A percentile compares a stretch with the other conserved stretches of the same genome.
Evolutionary conservation across 495 filamentous ascomycete genomes (phyloP).

Genomic region (Monascus purpureus): DNA sequence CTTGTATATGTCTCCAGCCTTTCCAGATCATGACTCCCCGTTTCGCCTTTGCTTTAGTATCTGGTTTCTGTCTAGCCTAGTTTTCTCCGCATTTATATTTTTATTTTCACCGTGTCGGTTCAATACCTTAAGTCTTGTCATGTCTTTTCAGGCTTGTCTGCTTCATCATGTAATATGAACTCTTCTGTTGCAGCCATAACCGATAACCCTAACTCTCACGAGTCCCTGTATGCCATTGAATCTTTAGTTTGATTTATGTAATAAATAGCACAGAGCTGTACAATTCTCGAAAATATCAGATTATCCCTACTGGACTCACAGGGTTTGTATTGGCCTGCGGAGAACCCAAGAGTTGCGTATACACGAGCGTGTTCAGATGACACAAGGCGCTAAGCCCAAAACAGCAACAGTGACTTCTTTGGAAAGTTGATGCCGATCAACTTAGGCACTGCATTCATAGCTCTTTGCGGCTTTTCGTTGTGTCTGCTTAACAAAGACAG

Average conservation of each 20-base stretch:
- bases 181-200: neutral
- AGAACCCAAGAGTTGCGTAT: too few species aligned
- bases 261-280: too few species aligned
- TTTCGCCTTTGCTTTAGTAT: neutral
- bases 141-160: constrained; percentile 2
- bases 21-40: neutral
- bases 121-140: neutral
- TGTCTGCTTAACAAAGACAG: neutral
- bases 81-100: too few species aligned
- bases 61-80: neutral
- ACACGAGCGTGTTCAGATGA: constrained; percentile 11
- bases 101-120: too few species aligned
- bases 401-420: constrained; percentile 10
- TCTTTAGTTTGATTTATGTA: too few species aligned
- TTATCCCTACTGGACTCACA: too few species aligned
- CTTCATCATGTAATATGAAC: constrained; percentile 1
- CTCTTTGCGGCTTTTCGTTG: too few species aligned
- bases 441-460: neutral
- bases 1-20: neutral
- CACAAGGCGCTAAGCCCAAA: constrained; percentile 25
- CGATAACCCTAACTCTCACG: too few species aligned
- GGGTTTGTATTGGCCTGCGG: too few species aligned
- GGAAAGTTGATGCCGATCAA: neutral
- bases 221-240: too few species aligned
- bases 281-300: too few species aligned